Base-by-base conservation (phyloP, 176 grass and related monocot genomes). In the Musa itinerans region DNA sequence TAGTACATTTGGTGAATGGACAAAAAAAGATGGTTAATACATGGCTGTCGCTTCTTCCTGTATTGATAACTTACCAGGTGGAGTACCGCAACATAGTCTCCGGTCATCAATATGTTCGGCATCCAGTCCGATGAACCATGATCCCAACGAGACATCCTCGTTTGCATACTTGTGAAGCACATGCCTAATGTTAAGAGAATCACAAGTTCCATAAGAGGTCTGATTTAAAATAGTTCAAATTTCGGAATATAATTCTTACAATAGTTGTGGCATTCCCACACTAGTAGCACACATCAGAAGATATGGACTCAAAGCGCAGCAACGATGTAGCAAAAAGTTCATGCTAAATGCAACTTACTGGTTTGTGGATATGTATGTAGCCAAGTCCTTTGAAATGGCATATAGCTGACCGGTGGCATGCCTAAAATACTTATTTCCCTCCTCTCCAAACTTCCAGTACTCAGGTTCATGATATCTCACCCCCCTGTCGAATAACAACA, bases 81-180 rank as follows among this genome's bases (percentile, higher is more conserved):
- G 72, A 2, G 86, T 89, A 24, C 83, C 84, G 1, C 86, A 92
- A 50, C 89, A 92, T 2, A 92, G 82, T 49, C 89, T 85, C 2
- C 86, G 86, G 34, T 92, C 89, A 43, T 92, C 86, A 8, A 92
- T 69, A 20, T 92, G 86, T 51, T 82, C 86, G 0, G 84, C 89
- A 10, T 92, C 86, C 25, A 92, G 29, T 43, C 89, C 86, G 23
- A 92, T 92, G 65, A 92, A 92, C 86, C 89, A 92, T 23, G 89
- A 64, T 67, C 89, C 89, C 55, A 92, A 2, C 0, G 89, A 89
- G 3, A 92, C 89, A 50, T 92, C 89, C 84, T 92, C 89, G 21
- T 92, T 92, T 17, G 89, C 89, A 68, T 89, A 89, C 85, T 79
- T 92, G 81, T 92, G 89, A 48, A 92, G 86, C 50, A 89, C 78